These are phyloP conservation scores for Claviceps sp. DNA, from an alignment of 2,329 filamentous ascomycete genomes.

Conservation along the genomic window DNA sequence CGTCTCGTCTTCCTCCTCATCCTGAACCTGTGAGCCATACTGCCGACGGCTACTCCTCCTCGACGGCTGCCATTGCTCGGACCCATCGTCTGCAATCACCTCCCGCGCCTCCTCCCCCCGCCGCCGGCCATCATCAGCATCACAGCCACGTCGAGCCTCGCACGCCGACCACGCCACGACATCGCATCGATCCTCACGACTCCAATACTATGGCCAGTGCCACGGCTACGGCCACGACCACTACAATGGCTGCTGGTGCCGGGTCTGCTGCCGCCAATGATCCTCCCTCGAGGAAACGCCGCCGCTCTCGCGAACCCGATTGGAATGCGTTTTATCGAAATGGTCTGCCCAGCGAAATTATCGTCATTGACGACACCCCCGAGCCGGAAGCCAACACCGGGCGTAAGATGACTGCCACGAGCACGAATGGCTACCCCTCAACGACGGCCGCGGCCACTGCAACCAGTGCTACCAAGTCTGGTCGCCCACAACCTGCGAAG, in stretches of 20 bases:
- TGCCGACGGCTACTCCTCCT: conserved; percentile 17
- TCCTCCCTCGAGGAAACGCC: conserved; percentile 32
- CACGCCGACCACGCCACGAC: conserved; percentile 9
- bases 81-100: conserved; percentile 15
- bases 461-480: conserved; percentile 6
- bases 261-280: conserved; percentile 17
- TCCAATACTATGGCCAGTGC: conserved; percentile 11
- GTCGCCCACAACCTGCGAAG: conserved; percentile 48
- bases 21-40: conserved; percentile 13
- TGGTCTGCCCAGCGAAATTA: conserved; percentile 71
- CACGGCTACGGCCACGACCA: conserved; percentile 4
- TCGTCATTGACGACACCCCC: conserved; percentile 68
- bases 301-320: conserved; percentile 53
- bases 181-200: conserved; percentile 9
- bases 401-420: conserved; percentile 20
- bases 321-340: conserved; percentile 76
- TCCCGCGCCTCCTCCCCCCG: conserved; percentile 19
- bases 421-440: conserved; percentile 16
- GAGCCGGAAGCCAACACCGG: conserved; percentile 35
- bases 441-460: conserved; percentile 13
- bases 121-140: conserved; percentile 13
- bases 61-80: conserved; percentile 19
- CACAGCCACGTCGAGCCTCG: conserved; percentile 10
- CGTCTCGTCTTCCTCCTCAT: conserved; percentile 13
- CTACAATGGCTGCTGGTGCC: conserved; percentile 8